Percentiles rank a stretch among this genome's conserved stretches.
Evolutionary conservation across 2,329 filamentous ascomycete species (phyloP).

Genomic region (Scedosporium dehoogii): DNA sequence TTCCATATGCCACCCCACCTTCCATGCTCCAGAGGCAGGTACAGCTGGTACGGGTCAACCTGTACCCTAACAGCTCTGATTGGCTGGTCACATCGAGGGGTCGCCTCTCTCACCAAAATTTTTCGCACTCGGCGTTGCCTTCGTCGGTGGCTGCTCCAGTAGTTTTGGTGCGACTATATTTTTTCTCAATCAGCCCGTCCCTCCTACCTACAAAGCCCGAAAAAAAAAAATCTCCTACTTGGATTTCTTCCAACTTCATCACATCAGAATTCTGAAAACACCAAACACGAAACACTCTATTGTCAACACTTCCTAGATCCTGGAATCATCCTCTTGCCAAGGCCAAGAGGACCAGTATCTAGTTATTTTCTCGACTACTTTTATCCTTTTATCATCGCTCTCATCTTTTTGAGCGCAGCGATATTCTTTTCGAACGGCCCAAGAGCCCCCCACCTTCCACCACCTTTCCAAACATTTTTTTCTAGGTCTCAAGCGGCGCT

Average conservation of each 20-base stretch:
- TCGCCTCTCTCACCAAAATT: slow-evolving; percentile 1
- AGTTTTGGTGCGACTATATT: neutral
- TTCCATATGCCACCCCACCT: slow-evolving; percentile 3
- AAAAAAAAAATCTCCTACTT: slow-evolving; percentile 8
- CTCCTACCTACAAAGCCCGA: neutral
- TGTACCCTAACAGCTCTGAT: slow-evolving; percentile 6
- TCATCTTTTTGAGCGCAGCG: slow-evolving; percentile 2
- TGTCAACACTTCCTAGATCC: slow-evolving; percentile 3
- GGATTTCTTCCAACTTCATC: neutral
- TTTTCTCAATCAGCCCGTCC: neutral
- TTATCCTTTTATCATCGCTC: slow-evolving; percentile 3
- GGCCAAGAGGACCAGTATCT: slow-evolving; percentile 9
- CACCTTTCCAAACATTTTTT: slow-evolving; percentile 28
- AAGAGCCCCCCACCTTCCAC: slow-evolving; percentile 19
- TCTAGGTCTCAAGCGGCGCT: slow-evolving; percentile 70
- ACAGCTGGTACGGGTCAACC: neutral
- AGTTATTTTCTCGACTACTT: slow-evolving; percentile 7
- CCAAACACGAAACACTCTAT: slow-evolving; percentile 4
- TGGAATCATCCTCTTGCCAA: slow-evolving; percentile 7
- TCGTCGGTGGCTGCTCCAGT: slow-evolving; percentile 1
- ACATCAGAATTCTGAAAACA: slow-evolving; percentile 3
- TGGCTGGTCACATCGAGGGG: neutral
- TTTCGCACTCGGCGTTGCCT: neutral
- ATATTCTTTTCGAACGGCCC: slow-evolving; percentile 5
- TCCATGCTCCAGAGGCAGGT: neutral